Evolutionary conservation across 2,329 filamentous ascomycete genomes (phyloP).

Genomic region (Amphichorda felina): DNA sequence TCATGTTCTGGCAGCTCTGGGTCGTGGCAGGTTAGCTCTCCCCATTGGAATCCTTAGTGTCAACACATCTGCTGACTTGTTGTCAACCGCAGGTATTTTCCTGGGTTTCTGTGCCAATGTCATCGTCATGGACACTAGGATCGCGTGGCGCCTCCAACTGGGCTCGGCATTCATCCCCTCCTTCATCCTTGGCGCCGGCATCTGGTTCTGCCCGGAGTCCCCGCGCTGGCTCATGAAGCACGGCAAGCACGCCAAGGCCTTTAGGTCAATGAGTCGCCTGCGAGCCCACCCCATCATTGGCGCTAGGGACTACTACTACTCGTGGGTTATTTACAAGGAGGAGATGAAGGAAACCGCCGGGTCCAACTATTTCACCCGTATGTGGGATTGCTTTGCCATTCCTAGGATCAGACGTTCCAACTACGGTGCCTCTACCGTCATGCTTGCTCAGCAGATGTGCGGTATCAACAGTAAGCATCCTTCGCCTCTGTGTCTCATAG

Average conservation of each 20-base stretch:
- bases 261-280: conserved; percentile 32
- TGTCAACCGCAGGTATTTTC: conserved; percentile 16
- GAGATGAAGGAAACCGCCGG: conserved; percentile 15
- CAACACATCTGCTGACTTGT: neutral
- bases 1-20: conserved; percentile 60
- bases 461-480: conserved; percentile 24
- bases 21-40: conserved; percentile 12
- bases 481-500: conserved; percentile 13
- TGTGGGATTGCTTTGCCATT: conserved; percentile 49
- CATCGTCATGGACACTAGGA: conserved; percentile 37
- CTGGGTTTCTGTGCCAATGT: conserved; percentile 37
- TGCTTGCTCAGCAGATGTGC: conserved; percentile 63
- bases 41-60: too few relatives aligned
- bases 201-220: conserved; percentile 51
- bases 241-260: conserved; percentile 42
- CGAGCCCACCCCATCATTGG: conserved; percentile 40
- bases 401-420: conserved; percentile 60
- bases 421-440: conserved; percentile 64
- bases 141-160: conserved; percentile 47
- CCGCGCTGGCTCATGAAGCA: conserved; percentile 56
- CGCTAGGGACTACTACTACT: conserved; percentile 43
- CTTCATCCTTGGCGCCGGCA: conserved; percentile 37
- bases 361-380: conserved; percentile 15
- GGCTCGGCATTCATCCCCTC: conserved; percentile 41
- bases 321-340: conserved; percentile 23